A percentile compares a stretch with the other conserved stretches of the same genome.
Conservation (phyloP, 768 basidiomycete species). For the Phlebiopsis flavidoalba region DNA sequence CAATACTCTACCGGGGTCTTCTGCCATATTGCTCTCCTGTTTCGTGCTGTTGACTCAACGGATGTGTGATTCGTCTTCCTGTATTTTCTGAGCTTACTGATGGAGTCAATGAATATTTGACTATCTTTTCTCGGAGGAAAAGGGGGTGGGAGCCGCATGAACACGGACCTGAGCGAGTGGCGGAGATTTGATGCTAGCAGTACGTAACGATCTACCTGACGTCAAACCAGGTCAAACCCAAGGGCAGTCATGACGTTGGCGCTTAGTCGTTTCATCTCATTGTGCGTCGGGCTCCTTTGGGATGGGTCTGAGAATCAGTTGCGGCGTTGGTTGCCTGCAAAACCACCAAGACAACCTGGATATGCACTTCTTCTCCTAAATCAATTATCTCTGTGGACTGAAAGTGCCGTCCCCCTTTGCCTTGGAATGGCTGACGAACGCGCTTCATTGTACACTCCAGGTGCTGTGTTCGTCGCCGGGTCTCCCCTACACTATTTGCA, state of each 20-base stretch:
- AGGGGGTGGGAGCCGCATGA: too few species aligned
- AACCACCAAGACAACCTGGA: not conserved
- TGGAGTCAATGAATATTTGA: not conserved
- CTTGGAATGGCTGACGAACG: constrained; percentile 35
- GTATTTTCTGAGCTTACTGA: too few species aligned
- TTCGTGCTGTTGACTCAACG: not conserved
- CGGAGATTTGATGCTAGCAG: too few species aligned
- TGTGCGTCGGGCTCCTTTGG: not conserved
- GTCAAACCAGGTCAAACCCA: too few species aligned
- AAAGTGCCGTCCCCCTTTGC: too few species aligned
- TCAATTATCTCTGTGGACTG: too few species aligned
- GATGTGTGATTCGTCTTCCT: not conserved
- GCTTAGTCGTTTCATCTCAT: not conserved
- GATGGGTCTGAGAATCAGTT: not conserved
- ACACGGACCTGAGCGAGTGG: too few species aligned
- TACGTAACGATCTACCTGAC: too few species aligned
- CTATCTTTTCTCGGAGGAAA: too few species aligned
- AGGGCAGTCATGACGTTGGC: not conserved
- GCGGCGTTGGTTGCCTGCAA: not conserved
- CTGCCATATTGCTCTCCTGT: not conserved
- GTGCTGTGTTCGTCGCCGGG: constrained; percentile 54
- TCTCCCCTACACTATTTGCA: constrained; percentile 57
- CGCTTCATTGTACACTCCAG: constrained; percentile 59
- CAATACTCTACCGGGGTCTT: not conserved
- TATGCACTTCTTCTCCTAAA: not conserved